Base-by-base conservation (phyloP, 2,329 filamentous ascomycete species). In the Pseudogymnoascus pannorum region DNA sequence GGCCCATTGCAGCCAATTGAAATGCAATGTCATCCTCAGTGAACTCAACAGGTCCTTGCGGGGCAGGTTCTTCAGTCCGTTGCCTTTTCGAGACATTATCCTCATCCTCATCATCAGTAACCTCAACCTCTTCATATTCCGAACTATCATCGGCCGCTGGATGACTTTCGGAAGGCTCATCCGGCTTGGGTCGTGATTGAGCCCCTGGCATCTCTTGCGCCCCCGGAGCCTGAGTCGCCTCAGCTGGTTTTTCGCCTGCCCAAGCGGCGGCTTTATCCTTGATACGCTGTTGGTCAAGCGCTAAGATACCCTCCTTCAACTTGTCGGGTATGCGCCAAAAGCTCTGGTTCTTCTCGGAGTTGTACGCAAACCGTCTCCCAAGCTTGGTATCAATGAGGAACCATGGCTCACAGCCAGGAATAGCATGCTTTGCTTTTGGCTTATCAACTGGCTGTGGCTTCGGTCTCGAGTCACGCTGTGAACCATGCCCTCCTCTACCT, bases 321-420 rank as follows among this genome's bases (percentile, higher is more conserved):
- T 94, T 87, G 61, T 91, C 85, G 0, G 94, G 94, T 68, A 97
- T 94, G 69, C 91, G 91, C 94, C 95, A 99, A 74, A 92, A 92
- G 74, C 92, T 97, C 67, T 92, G 82, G 36, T 93, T 89, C 66
- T 93, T 96, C 60, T 83, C 82, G 0, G 87, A 84, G 67, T 99
- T 96, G 77, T 96, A 90, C 2, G 92, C 92, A 71, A 99, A 99
- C 59, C 92, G 84, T 62, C 94, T 82, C 20, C 91, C 90, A 64
- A 93, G 86, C 72, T 91, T 97, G 0, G 94, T 99, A 72, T 88
- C 90, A n/a, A 99, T 91, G 3, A 99, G 78, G 0, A 96, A 76
- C 94, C 94, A 99, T 14, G 92, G 89, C 68, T 89, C 87, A 68
- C 86, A 89, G 2, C 87, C 87, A 0, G 92, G 92, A 51, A 99